These are phyloP conservation scores for Colletotrichum zoysiae DNA, from an alignment of 2,329 filamentous ascomycete species.

Conservation along the genomic window DNA sequence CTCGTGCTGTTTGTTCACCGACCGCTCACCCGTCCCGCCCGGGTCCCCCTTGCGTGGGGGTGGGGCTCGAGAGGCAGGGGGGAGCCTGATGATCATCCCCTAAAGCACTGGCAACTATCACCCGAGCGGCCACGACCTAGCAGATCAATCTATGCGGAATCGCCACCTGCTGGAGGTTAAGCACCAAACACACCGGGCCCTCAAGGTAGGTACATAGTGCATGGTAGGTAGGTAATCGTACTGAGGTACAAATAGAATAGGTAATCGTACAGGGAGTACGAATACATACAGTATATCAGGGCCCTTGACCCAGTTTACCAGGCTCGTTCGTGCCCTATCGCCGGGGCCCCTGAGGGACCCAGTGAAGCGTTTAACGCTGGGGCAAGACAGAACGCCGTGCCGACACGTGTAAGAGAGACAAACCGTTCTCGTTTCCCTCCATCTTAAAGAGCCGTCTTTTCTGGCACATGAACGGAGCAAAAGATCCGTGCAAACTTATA, in stretches of 20 bases:
- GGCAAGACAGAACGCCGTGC: not conserved
- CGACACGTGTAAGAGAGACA: not conserved
- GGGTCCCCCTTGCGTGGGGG: not conserved
- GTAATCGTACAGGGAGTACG: no score
- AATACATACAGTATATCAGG: not conserved
- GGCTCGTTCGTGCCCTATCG: not conserved
- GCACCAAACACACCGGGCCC: not conserved
- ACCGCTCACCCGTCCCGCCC: not conserved
- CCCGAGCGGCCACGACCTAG: slow-evolving; percentile 26
- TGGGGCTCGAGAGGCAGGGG: slow-evolving; percentile 14
- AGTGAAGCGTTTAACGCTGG: not conserved
- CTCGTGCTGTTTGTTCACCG: not conserved
- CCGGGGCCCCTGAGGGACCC: not conserved
- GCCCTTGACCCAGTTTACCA: not conserved
- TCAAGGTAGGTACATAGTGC: no score
- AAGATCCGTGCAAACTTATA: not conserved
- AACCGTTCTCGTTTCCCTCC: not conserved
- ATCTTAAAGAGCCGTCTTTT: not conserved
- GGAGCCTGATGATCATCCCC: slow-evolving; percentile 1
- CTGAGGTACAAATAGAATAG: no score
- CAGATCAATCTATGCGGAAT: slow-evolving; percentile 37
- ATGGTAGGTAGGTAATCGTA: no score
- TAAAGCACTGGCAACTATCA: slow-evolving; percentile 10
- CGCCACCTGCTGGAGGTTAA: slow-evolving; percentile 1
- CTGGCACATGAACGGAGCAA: not conserved